Conservation (phyloP, 352 stramenopile species). For the Pythium diclinum region DNA sequence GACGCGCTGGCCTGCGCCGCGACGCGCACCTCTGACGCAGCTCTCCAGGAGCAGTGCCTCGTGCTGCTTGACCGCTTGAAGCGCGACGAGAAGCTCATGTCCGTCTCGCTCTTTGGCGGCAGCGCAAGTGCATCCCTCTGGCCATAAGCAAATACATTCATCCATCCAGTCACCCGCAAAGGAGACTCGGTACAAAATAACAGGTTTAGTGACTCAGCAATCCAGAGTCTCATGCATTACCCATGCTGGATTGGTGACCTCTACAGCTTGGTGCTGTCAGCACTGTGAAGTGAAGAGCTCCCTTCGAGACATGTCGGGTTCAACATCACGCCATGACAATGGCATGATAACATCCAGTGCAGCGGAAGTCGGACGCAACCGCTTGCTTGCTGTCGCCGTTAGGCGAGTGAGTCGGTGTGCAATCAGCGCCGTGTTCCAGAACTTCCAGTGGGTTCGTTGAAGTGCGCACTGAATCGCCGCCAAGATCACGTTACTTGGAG, state of each 20-base stretch:
- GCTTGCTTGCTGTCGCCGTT: no score
- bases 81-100: conserved; percentile 55
- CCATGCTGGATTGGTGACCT: background rate
- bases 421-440: background rate
- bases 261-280: no score
- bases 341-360: background rate
- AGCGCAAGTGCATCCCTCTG: conserved; percentile 25
- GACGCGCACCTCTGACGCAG: conserved; percentile 34
- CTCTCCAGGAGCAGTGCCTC: conserved; percentile 41
- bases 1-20: conserved; percentile 36
- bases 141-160: conserved; percentile 14
- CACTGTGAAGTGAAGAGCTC: background rate
- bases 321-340: background rate
- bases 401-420: background rate
- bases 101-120: conserved; percentile 28
- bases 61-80: conserved; percentile 55
- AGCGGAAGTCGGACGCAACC: background rate
- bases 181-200: no score
- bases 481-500: background rate
- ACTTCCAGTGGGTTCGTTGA: background rate
- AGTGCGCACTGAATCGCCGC: background rate
- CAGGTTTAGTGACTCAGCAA: no score
- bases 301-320: background rate
- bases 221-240: no score
- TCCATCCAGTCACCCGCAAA: background rate